Conservation (phyloP, 2,329 filamentous ascomycete genomes). For the Celoporthe dispersa region DNA sequence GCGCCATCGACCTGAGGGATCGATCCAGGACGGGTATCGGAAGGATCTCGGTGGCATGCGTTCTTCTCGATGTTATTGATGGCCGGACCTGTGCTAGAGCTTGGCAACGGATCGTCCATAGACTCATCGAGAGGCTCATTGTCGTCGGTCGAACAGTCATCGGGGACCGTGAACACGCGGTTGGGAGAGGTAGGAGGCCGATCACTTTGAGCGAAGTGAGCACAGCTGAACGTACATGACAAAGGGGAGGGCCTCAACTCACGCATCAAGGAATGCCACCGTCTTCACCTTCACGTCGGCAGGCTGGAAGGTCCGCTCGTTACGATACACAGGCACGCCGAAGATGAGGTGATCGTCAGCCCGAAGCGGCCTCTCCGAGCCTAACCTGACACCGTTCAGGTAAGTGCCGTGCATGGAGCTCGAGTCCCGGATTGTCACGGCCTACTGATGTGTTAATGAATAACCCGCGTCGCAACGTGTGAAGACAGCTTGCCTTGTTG, state of each 20-base stretch:
- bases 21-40: not conserved
- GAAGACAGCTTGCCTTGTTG: constrained; percentile 45
- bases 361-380: constrained; percentile 33
- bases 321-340: constrained; percentile 45
- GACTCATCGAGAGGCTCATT: constrained; percentile 26
- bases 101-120: not conserved
- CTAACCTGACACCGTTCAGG: constrained; percentile 42
- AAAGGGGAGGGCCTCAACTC: constrained; percentile 19
- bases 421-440: constrained; percentile 50
- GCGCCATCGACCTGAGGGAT: constrained; percentile 17
- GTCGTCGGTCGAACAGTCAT: constrained; percentile 29
- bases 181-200: constrained; percentile 22
- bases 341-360: constrained; percentile 46
- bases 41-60: not conserved
- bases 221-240: not conserved
- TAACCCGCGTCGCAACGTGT: not conserved
- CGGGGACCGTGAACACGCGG: constrained; percentile 27
- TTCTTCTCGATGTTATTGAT: not conserved
- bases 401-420: constrained; percentile 60
- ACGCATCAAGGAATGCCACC: constrained; percentile 32
- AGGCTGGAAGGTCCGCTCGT: constrained; percentile 38
- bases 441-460: constrained; percentile 43
- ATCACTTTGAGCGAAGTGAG: constrained; percentile 5
- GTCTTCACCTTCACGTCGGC: constrained; percentile 34
- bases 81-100: not conserved